These are phyloP conservation scores for Crithidia brevicula DNA, from an alignment of 208 protist species.

Conservation along the genomic window DNA sequence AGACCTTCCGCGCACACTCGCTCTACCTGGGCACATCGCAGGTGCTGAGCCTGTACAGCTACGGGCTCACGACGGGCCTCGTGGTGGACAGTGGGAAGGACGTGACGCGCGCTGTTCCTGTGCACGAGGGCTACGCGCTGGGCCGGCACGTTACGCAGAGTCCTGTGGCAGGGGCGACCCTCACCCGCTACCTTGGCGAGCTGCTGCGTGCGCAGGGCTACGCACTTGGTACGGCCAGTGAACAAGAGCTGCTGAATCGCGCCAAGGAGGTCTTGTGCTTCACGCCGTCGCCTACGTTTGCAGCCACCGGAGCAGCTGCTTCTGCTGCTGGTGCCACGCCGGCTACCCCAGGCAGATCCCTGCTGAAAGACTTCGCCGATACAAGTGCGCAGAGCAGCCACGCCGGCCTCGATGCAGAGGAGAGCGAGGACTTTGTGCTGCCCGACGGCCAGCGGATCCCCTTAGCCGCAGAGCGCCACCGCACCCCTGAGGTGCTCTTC, in stretches of 20 bases:
- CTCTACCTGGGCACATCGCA: conserved; percentile 91
- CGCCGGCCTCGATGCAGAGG: not conserved
- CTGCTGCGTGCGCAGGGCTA: conserved; percentile 83
- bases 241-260: conserved; percentile 81
- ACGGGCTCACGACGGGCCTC: conserved; percentile 93
- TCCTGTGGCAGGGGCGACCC: conserved; percentile 67
- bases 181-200: conserved; percentile 86
- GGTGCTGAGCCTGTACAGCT: conserved; percentile 94
- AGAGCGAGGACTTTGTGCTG: conserved; percentile 65
- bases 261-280: conserved; percentile 95
- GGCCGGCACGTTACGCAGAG: conserved; percentile 83
- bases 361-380: not conserved
- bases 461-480: conserved; percentile 63
- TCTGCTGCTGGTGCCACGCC: not conserved
- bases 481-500: conserved; percentile 86
- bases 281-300: conserved; percentile 41
- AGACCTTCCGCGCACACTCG: conserved; percentile 93
- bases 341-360: not conserved
- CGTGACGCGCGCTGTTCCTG: conserved; percentile 81
- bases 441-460: conserved; percentile 90
- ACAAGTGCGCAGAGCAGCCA: not conserved
- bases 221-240: conserved; percentile 89
- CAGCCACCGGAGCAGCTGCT: not conserved
- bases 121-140: conserved; percentile 95
- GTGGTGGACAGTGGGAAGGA: conserved; percentile 94